Evolutionary conservation across 2,329 filamentous ascomycete genomes (phyloP), one percentile per base, ranked within the genome.

Genomic region (Geoglossum cookeanum): DNA sequence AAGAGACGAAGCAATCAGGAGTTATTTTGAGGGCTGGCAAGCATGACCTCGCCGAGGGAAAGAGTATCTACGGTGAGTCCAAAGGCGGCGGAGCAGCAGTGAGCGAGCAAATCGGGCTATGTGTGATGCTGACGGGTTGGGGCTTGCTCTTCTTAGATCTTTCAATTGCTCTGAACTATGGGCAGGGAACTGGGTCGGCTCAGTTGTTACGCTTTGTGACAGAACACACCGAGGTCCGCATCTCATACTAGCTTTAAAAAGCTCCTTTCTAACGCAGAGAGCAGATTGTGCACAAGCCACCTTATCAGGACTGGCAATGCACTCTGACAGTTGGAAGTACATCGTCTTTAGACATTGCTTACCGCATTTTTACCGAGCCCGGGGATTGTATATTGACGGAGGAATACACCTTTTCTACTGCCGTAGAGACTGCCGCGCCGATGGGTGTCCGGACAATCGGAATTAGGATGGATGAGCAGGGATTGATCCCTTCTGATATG

Each of bases 141-240:
- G 4, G 17, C 55, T 56, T 39, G 71, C 72, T 39, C 79, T 78
- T 63, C 56, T 69, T 22, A 45, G 42, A 98, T 71, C 79, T 98
- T 55, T 81, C 86, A 51, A 87, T 94, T 60, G 85, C 85, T 0
- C 82, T 96, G 68, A 97, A 98, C 72, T 98, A 98, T 68, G 87
- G 86, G 37, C 89, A 95, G 71, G 83, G 89, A 7, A 81, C 81
- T 17, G 92, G 92, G 17, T 81, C 87, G 9, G 85, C 88, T 3
- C 92, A 95, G 71, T 75, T 98, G 68, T 74, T 96, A 61, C 83
- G 92, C 59, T 97, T 86, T 72, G 76, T 97, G 55, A 94, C 90
- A 0, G 92, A 98, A 73, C 92, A 97, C 71, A 94, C 90, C 0
- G 91, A 98, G 71, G 73, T 74, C 63, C 57, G 63, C 4, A 5